Conservation (phyloP, 1,139 yeast genomes). For the Citeromyces hawaiiensis region DNA sequence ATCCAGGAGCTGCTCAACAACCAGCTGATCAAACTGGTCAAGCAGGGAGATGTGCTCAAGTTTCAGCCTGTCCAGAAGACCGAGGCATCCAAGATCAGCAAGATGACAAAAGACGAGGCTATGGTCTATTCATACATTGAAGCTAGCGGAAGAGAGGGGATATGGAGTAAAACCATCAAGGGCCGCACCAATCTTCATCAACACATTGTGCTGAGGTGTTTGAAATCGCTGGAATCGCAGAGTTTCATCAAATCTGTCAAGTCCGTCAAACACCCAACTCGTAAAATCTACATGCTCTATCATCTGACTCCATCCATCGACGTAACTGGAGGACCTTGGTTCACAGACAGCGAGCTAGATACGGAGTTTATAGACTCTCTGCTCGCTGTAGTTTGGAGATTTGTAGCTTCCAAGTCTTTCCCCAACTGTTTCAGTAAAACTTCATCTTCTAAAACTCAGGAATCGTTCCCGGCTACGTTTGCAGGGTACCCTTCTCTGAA, state of each 20-base stretch:
- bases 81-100: slow-evolving; percentile 60
- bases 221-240: slow-evolving; percentile 73
- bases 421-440: slow-evolving; percentile 49
- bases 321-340: slow-evolving; percentile 99
- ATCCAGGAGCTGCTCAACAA: slow-evolving; percentile 55
- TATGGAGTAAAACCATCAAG: slow-evolving; percentile 90
- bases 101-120: slow-evolving; percentile 80
- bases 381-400: slow-evolving; percentile 80
- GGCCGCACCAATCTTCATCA: slow-evolving; percentile 89
- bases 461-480: slow-evolving; percentile 4
- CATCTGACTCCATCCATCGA: slow-evolving; percentile 88
- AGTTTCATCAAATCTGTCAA: slow-evolving; percentile 83
- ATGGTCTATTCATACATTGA: slow-evolving; percentile 86
- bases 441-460: slow-evolving; percentile 5
- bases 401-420: slow-evolving; percentile 58
- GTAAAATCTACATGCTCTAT: slow-evolving; percentile 92
- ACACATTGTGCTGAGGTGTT: slow-evolving; percentile 76
- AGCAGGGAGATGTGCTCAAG: slow-evolving; percentile 48
- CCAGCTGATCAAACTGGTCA: slow-evolving; percentile 56
- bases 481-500: slow-evolving; percentile 57
- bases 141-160: slow-evolving; percentile 89
- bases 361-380: slow-evolving; percentile 84
- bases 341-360: slow-evolving; percentile 89
- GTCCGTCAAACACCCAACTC: slow-evolving; percentile 88
- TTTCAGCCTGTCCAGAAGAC: slow-evolving; percentile 59